Percentiles rank a stretch among this genome's conserved stretches.
Conservation (phyloP, 805 yeast species). For the Metschnikowia gelsemii region DNA sequence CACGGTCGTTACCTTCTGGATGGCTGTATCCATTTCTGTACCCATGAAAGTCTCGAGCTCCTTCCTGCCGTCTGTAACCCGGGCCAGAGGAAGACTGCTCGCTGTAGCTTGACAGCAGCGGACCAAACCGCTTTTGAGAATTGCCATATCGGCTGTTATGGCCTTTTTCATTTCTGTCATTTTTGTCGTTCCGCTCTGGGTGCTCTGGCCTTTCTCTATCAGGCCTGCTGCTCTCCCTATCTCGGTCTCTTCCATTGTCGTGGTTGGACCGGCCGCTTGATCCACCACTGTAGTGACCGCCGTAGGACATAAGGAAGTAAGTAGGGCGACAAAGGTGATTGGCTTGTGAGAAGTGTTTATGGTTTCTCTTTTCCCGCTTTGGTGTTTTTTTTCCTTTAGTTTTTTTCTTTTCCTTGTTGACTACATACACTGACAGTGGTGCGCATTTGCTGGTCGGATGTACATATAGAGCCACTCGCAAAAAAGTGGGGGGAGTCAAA, state of each 20-base stretch:
- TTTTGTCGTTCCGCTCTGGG: too few relatives aligned
- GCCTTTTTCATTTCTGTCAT: slow-evolving; percentile 3
- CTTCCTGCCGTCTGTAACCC: slow-evolving; percentile 12
- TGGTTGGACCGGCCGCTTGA: slow-evolving; percentile 7
- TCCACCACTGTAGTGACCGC: slow-evolving; percentile 13
- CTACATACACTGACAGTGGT: slow-evolving; percentile 1
- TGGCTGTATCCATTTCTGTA: slow-evolving; percentile 10
- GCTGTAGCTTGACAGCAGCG: slow-evolving; percentile 1
- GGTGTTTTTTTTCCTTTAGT: background rate
- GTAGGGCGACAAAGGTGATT: too few relatives aligned
- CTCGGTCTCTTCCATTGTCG: slow-evolving; percentile 12
- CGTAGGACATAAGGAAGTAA: slow-evolving; percentile 20
- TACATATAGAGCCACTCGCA: slow-evolving; percentile 5
- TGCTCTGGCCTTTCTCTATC: too few relatives aligned
- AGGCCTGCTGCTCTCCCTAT: slow-evolving; percentile 9
- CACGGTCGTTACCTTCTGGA: slow-evolving; percentile 1
- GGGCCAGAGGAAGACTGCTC: slow-evolving; percentile 6
- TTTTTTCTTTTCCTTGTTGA: slow-evolving; percentile 2
- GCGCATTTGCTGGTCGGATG: slow-evolving; percentile 10
- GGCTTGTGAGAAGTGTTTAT: too few relatives aligned
- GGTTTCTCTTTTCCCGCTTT: background rate
- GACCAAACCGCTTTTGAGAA: slow-evolving; percentile 8
- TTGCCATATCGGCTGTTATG: slow-evolving; percentile 7
- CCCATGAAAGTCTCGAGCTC: slow-evolving; percentile 15
- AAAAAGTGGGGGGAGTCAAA: too few relatives aligned